These are phyloP conservation scores for Sporothrix humicola DNA, from an alignment of 2,329 filamentous ascomycete species.

Conservation along the genomic window DNA sequence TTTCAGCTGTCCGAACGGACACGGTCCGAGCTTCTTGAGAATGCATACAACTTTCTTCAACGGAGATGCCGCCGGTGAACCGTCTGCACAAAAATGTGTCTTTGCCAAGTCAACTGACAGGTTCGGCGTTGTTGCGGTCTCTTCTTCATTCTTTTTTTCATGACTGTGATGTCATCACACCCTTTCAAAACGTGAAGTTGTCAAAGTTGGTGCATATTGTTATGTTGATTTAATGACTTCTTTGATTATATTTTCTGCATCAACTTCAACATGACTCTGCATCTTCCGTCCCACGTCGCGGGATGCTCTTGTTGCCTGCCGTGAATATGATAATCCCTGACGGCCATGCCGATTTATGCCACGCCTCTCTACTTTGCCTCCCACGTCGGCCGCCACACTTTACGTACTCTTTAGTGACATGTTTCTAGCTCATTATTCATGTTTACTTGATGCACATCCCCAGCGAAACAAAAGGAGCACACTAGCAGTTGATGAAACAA, in stretches of 20 bases:
- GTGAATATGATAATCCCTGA: not conserved
- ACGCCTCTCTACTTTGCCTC: not conserved
- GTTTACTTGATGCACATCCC: not conserved
- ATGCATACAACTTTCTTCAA: not conserved
- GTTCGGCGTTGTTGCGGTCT: not conserved
- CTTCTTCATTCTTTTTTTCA: not conserved
- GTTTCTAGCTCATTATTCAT: not conserved
- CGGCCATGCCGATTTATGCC: not conserved
- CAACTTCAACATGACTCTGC: not conserved
- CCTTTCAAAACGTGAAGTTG: too few species aligned
- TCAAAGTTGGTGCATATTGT: too few species aligned
- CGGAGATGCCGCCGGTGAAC: not conserved
- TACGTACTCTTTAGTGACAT: conserved; percentile 18
- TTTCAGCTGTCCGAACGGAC: not conserved
- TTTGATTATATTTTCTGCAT: not conserved
- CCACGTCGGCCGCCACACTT: conserved; percentile 10
- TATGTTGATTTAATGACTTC: too few species aligned
- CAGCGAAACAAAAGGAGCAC: not conserved
- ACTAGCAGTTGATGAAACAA: not conserved
- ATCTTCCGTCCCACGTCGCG: not conserved
- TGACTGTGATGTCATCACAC: not conserved
- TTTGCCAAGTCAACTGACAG: not conserved
- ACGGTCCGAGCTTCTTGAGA: not conserved
- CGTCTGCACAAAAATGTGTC: not conserved
- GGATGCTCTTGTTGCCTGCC: not conserved